Evolutionary conservation across 192 early-diverging fungal species (phyloP), one percentile per base, ranked within the genome.

Genomic region (Geranomyces michiganensis): DNA sequence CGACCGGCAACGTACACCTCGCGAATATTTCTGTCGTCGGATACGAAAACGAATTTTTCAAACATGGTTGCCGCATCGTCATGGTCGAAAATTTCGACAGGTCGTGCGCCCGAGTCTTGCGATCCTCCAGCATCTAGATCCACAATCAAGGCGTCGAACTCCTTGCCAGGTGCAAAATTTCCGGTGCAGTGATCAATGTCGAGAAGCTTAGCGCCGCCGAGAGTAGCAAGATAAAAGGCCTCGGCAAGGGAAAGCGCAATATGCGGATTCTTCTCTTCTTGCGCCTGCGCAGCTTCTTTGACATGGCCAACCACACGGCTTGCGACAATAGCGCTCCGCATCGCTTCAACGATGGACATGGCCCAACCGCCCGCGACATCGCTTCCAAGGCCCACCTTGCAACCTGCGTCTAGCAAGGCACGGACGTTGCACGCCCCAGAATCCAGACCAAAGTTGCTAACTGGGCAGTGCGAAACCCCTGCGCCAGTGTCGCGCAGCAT

Each of bases 321-420:
- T 27, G 91, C 90, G 3, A 87, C 84, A 9, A 92, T 84, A 0
- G 93, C 89, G 62, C 88, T 85, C 43, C 96, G 89, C 76, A 96
- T 92, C 45, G 93, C 91, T 68, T 96, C 92, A 47, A 96, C 71
- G 26, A 98, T 92, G 15, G 89, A 91, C 24, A 93, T 90, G 3
- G 89, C 79, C 74, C 89, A 95, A 24, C 96, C 96, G 36, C 93
- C 96, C 48, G 93, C 88, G 24, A 94, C 90, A 78, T 98, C 96
- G 13, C 93, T 98, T 33, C 96, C 96, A 48, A 98, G 83, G 7
- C 94, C 93, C n/a, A 96, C 90, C 67, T 92, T 93, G 73, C 92
- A 81, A 15, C 87, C 90, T 47, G 87, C 79, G 65, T 79, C 64
- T 36, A 96, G 63, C 67, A 94, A 81, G 59, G 86, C 81, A 30